Base-by-base conservation (phyloP, 2,329 filamentous ascomycete genomes). In the Geosmithia morbida region DNA sequence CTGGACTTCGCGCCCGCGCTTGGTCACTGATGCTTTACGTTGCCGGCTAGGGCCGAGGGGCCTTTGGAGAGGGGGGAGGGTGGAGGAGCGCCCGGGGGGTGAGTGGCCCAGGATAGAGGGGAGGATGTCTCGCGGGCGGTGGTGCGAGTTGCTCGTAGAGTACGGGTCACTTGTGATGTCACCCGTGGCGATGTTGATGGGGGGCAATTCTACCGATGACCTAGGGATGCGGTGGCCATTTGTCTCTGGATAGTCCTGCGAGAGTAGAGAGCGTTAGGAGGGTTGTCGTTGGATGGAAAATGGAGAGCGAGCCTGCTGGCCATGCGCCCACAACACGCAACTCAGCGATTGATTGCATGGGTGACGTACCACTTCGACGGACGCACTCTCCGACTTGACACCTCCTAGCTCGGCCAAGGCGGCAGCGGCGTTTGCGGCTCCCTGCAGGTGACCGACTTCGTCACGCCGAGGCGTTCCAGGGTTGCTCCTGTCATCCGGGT, bases 21-120 rank as follows among this genome's bases (percentile, higher is more conserved):
- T 88, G 7, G 84, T 83, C 50, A 95, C 78, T 2, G 89, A 96
- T 52, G 85, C 84, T 66, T 94, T 96, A 53, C 88, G 79, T 41
- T 87, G 82, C 48, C 88, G 75, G 48, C 74, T 80, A 19, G 79
- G 74, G 41, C 84, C 85, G 40, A 86, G 69, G 41, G 80, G 75
- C 50, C 86, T 76, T 55, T 92, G 85, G 46, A 90, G 75, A 3
- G 89, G 87, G 26, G 89, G 88, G 20, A 95, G 72, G 1, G 88
- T 95, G 1, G 88, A 89, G 14, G 88, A 94, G 52, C 89, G 84
- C 48, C 84, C 87, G 7, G 87, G 85, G 1, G 88, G 89, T 10
- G 89, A 94, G 50, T 82, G 82, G 46, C 78, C 76, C 39, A 95
- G 68, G 49, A 92, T 86, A 1, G 87, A 94, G 1, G 88, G 87